These are phyloP conservation scores for Oryza australiensis DNA, from an alignment of 176 grass and related monocot genomes.

Conservation along the genomic window DNA sequence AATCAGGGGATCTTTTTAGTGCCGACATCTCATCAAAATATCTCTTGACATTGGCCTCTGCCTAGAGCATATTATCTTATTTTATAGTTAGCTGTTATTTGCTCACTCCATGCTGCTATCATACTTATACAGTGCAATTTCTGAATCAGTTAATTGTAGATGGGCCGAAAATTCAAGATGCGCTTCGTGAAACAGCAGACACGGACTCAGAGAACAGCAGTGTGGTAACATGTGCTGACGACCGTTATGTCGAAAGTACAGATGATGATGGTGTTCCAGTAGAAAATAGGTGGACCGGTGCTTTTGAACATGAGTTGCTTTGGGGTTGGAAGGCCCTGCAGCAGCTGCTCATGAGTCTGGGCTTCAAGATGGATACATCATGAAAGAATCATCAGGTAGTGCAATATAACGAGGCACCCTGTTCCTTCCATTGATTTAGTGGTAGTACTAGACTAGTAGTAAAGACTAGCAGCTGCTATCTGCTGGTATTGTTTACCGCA, in stretches of 20 bases:
- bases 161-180: constrained; percentile 4
- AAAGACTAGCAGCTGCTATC: constrained; percentile 3
- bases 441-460: too few species aligned
- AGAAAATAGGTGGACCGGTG: constrained; percentile 21
- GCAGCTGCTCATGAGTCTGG: constrained; percentile 46
- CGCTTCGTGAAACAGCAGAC: neutral
- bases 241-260: constrained; percentile 18
- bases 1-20: neutral
- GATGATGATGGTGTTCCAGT: constrained; percentile 26
- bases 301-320: constrained; percentile 46
- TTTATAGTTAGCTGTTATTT: constrained; percentile 7
- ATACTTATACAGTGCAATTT: neutral
- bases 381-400: constrained; percentile 35
- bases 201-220: neutral
- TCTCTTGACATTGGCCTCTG: neutral
- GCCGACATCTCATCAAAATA: neutral
- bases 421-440: constrained; percentile 13
- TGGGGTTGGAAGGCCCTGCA: constrained; percentile 65
- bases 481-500: neutral
- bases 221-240: neutral
- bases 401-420: neutral
- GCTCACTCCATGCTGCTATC: neutral
- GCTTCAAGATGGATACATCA: constrained; percentile 47
- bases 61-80: neutral
- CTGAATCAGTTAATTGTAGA: constrained; percentile 25